phyloP scores from a whole-genome alignment of 331 rosid species.

The Acacia pycnantha region DNA sequence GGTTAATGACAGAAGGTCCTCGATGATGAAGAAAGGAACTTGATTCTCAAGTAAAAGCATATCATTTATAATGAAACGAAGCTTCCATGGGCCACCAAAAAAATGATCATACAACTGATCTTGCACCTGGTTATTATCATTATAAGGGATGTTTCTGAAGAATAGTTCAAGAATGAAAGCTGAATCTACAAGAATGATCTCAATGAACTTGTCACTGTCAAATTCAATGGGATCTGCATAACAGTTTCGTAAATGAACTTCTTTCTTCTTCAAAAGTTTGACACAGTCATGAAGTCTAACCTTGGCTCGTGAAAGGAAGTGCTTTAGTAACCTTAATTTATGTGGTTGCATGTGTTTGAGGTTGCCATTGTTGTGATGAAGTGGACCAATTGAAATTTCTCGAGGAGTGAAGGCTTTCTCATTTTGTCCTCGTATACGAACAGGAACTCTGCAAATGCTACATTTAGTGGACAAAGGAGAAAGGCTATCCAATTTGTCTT shows the following conservation, averaged over 20 bases:
- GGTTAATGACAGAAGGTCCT: not conserved
- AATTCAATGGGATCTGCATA: not conserved
- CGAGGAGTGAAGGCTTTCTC: not conserved
- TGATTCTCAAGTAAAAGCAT: not conserved
- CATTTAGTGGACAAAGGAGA: not conserved
- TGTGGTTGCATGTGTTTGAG: not conserved
- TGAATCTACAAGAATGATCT: not conserved
- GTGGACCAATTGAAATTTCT: not conserved
- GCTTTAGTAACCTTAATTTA: not conserved
- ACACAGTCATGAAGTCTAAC: not conserved
- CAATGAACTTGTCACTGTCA: not conserved
- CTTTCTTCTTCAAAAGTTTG: not conserved
- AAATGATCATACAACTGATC: not conserved
- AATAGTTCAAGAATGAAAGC: not conserved
- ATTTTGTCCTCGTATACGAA: not conserved
- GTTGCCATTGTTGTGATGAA: not conserved
- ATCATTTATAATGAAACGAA: not conserved
- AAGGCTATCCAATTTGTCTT: not conserved
- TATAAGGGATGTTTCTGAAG: not conserved
- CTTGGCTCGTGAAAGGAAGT: not conserved
- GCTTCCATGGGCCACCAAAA: not conserved
- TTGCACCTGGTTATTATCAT: not conserved
- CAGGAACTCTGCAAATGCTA: not conserved
- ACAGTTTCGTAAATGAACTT: not conserved
- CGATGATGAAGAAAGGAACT: not conserved